A percentile compares a stretch with the other conserved stretches of the same genome.
These are phyloP conservation scores for Croton laevigatus DNA, from an alignment of 441 rosid species.

Conservation along the genomic window DNA sequence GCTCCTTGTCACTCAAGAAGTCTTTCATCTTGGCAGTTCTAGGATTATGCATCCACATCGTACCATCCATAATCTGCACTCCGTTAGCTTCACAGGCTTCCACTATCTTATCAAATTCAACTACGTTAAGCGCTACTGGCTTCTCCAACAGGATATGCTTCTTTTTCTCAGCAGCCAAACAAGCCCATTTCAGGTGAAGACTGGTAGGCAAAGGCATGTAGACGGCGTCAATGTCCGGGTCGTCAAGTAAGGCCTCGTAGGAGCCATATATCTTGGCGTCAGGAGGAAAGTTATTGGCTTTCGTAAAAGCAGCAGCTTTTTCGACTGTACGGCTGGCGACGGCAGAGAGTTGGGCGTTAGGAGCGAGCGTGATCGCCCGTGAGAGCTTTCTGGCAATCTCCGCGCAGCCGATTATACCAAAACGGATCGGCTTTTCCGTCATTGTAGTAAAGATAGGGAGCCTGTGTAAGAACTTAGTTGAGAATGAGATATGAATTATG, in stretches of 20 bases:
- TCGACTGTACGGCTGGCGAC: constrained; percentile 57
- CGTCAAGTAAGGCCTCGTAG: constrained; percentile 61
- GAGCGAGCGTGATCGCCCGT: constrained; percentile 58
- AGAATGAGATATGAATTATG: not conserved
- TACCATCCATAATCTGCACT: constrained; percentile 81
- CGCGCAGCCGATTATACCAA: constrained; percentile 71
- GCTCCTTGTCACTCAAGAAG: constrained; percentile 41
- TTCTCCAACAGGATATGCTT: constrained; percentile 80
- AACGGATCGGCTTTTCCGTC: constrained; percentile 26
- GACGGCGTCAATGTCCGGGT: constrained; percentile 68
- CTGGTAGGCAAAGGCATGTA: constrained; percentile 73
- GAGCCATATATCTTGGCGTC: constrained; percentile 55
- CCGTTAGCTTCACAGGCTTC: constrained; percentile 60
- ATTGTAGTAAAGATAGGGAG: not conserved
- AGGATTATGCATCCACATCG: constrained; percentile 84
- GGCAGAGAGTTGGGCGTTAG: constrained; percentile 59
- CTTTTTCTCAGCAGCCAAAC: constrained; percentile 53
- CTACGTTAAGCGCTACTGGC: constrained; percentile 54
- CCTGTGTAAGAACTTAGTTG: not conserved
- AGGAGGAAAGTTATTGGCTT: constrained; percentile 52
- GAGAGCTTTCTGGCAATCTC: constrained; percentile 61
- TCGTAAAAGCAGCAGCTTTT: constrained; percentile 52
- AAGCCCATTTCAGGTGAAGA: constrained; percentile 70
- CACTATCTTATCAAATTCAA: constrained; percentile 52
- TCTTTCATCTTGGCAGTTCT: constrained; percentile 50